These are phyloP conservation scores for Zygosaccharomyces pseudorouxii DNA, from an alignment of 805 yeast genomes.

Conservation along the genomic window DNA sequence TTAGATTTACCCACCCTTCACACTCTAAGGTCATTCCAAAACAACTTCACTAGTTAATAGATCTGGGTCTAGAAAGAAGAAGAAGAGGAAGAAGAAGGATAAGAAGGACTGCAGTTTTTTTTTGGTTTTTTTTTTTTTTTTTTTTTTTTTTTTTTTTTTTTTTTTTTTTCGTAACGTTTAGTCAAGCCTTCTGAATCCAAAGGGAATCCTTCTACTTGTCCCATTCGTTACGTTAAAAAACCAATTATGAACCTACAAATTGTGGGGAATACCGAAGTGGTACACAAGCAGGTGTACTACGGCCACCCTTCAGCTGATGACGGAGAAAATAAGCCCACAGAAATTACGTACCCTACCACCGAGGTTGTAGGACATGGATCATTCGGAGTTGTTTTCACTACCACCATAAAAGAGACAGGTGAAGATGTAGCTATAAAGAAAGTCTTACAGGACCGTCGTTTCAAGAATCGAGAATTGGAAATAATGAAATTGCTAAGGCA, in stretches of 20 bases:
- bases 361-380: conserved; percentile 98
- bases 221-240: too few relatives aligned
- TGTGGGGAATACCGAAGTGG: conserved; percentile 25
- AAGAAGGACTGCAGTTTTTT: too few relatives aligned
- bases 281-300: conserved; percentile 30
- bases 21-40: too few relatives aligned
- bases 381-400: conserved; percentile 96
- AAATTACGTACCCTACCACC: conserved; percentile 48
- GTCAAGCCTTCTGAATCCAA: too few relatives aligned
- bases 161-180: too few relatives aligned
- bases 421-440: conserved; percentile 89
- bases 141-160: too few relatives aligned
- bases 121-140: too few relatives aligned
- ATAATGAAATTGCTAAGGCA: conserved; percentile 89
- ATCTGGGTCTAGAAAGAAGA: too few relatives aligned
- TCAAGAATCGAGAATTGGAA: conserved; percentile 90
- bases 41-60: too few relatives aligned
- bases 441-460: conserved; percentile 92
- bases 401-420: conserved; percentile 66
- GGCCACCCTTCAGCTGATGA: conserved; percentile 15
- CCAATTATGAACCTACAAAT: conserved; percentile 17
- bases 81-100: too few relatives aligned
- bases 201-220: too few relatives aligned
- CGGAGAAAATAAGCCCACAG: conserved; percentile 13
- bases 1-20: not conserved